A percentile compares a stretch with the other conserved stretches of the same genome.
phyloP scores from a whole-genome alignment of 2,329 filamentous ascomycete species.

The Hypoxylon rubiginosum region DNA sequence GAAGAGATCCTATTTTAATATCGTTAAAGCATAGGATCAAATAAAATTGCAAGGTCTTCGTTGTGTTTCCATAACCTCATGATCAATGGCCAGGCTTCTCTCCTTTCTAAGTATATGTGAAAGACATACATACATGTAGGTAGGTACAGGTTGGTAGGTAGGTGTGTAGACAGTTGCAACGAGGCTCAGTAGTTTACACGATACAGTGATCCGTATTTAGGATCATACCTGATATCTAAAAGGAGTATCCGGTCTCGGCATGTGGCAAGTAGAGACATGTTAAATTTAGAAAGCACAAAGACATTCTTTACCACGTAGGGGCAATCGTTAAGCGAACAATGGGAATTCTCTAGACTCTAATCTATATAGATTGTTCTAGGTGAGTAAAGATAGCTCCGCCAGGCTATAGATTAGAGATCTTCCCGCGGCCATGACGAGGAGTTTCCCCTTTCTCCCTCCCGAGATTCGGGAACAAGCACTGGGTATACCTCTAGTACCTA shows the following conservation, averaged over 20 bases:
- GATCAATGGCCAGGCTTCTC: slow-evolving; percentile 7
- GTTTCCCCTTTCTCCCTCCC: no score
- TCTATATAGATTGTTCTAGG: neutral
- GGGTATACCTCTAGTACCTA: neutral
- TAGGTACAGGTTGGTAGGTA: no score
- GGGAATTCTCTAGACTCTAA: neutral
- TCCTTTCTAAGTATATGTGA: neutral
- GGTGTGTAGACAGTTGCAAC: slow-evolving; percentile 1
- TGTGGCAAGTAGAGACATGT: neutral
- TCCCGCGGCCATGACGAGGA: neutral
- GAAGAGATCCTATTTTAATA: neutral
- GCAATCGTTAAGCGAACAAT: neutral
- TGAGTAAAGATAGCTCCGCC: neutral
- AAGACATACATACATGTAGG: slow-evolving; percentile 7
- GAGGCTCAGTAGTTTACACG: slow-evolving; percentile 26
- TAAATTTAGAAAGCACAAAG: neutral
- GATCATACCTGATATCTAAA: slow-evolving; percentile 13
- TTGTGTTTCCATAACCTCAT: slow-evolving; percentile 9
- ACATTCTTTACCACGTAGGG: slow-evolving; percentile 1
- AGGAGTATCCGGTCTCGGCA: slow-evolving; percentile 10
- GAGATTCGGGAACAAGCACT: no score
- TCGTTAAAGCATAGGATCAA: neutral
- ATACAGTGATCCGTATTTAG: slow-evolving; percentile 20
- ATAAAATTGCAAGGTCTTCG: neutral
- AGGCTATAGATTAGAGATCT: neutral